Base-by-base conservation (phyloP, 2,329 filamentous ascomycete species). In the Diaporthe citri region DNA sequence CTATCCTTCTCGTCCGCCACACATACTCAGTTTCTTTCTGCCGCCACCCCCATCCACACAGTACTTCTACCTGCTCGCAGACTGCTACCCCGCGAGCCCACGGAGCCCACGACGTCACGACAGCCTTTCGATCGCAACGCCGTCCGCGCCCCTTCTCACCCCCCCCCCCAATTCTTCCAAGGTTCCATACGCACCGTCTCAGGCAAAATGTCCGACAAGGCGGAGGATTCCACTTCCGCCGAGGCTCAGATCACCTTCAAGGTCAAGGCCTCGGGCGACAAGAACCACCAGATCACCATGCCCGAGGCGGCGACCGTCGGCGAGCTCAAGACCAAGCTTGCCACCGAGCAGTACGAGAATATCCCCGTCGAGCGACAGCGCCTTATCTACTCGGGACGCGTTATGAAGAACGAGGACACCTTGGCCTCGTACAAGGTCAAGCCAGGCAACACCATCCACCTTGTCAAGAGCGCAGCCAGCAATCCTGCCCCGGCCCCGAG, bases 401-500 rank as follows among this genome's bases (percentile, higher is more conserved):
- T 99, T 76, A 92, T 99, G 87, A 99, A 98, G 88, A 97, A 99
- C 83, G 92, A 93, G 75, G 96, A 99, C 80, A 93, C 94, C 0
- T 87, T 99, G 57, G 91, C 89, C 77, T 91, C 91, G 74, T 97
- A 97, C 87, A 98, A 98, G 88, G 96, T 99, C 85, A 98, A 98
- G 88, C 90, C 95, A 78, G 95, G 96, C 77, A 97, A 98, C 85
- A 98, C 96, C 25, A 92, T 99, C 79, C 97, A 99, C 84, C 90
- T 99, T 80, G 97, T 99, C 80, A 98, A 97, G 88, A 97, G 95
- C 82, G 96, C 97, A 59, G 94, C 94, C 76, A 98, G 96, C 89
- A 98, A 97, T 81, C 87, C 89, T 57, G 79, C 88, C 0, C 80
- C 86, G 9, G 81, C 86, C 5, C 80, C 87, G 59, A 82, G 86